Base-by-base conservation (phyloP, 306 rosid genomes). In the Sphenostylis stenocarpa region DNA sequence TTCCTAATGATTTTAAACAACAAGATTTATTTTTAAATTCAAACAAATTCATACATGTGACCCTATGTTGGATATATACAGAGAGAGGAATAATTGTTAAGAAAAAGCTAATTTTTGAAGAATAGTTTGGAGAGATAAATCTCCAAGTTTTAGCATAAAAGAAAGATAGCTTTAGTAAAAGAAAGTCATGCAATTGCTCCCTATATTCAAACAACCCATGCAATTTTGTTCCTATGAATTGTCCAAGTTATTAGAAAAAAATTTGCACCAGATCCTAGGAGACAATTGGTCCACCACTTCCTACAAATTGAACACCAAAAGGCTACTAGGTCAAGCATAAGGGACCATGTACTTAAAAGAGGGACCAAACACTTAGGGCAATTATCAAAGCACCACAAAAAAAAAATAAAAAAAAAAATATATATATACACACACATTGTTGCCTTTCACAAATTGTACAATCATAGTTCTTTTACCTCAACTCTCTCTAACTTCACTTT, bases 181-280 rank as follows among this genome's bases (percentile, higher is more conserved):
- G 20, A 57, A 73, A 45, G 28, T 33, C n/a, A 19, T 58, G 31
- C 70, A 73, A 61, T 19, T 74, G 61, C 61, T 29, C 23, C 61
- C 70, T 44, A 49, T n/a, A 12, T 58, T 73, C 16, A 58, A 73
- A 73, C 77, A 39, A 73, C 14, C 68, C 68, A 44, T 65, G 33
- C 51, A 28, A 10, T 7, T 56, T 73, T 73, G 44, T 73, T 58
- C 14, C 11, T 23, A 0, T 0, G 5, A 72, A 55, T 23, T 55
- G 28, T 53, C 36, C 38, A 72, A 20, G 15, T 19, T 71, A 51
- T 33, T 0, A 48, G 12, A 67, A 70, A 49, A 38, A 20, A 19
- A 19, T 73, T 17, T 45, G 15, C 34, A 60, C 15, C 16, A 33
- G 45, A 73, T 58, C 47, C 24, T 52, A 71, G 76, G 76, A 20